phyloP scores from a whole-genome alignment of 208 protist species.

The Crithidia expoeki region DNA sequence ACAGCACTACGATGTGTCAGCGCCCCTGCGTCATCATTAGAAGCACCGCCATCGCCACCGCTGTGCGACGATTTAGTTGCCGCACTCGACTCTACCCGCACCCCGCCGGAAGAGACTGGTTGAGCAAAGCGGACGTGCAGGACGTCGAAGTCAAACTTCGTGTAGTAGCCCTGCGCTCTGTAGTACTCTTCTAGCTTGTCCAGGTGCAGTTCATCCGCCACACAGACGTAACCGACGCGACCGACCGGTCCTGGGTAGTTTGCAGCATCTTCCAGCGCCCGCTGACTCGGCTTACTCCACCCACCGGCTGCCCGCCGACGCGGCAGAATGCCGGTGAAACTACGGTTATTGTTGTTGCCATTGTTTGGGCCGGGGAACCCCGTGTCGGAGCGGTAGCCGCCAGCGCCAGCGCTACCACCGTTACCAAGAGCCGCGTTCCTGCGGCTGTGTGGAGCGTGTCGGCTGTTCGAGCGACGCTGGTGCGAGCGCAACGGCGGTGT shows the following conservation, averaged over 20 bases:
- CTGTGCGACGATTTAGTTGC: not conserved
- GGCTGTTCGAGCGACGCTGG: constrained; percentile 34
- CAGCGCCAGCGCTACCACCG: too few relatives aligned
- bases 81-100: constrained; percentile 10
- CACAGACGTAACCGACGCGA: constrained; percentile 76
- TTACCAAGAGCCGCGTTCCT: not conserved
- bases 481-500: not conserved
- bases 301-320: constrained; percentile 25
- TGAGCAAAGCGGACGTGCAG: constrained; percentile 76
- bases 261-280: constrained; percentile 26
- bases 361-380: not conserved
- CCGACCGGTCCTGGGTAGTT: constrained; percentile 33
- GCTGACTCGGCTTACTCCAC: constrained; percentile 34
- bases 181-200: constrained; percentile 70
- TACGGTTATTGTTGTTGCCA: constrained; percentile 4
- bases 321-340: constrained; percentile 1
- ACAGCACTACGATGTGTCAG: too few relatives aligned
- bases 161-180: constrained; percentile 66
- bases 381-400: constrained; percentile 33
- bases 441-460: constrained; percentile 15
- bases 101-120: constrained; percentile 11
- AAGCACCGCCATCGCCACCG: not conserved
- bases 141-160: constrained; percentile 82
- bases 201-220: constrained; percentile 74
- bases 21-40: not conserved